Conservation (phyloP, 2,329 filamentous ascomycete genomes). For the Raffaelea arxii region DNA sequence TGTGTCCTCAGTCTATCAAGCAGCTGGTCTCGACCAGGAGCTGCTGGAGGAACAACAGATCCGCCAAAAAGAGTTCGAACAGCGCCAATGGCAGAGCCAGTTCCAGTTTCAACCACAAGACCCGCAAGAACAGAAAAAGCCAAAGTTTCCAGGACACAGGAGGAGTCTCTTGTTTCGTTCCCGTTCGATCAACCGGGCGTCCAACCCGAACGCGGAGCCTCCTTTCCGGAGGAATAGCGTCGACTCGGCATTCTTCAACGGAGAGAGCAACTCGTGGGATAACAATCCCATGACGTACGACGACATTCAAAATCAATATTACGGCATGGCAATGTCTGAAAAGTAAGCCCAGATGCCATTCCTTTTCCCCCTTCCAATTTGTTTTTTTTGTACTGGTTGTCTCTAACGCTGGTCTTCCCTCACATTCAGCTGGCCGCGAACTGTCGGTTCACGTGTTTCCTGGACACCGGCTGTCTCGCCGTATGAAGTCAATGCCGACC, state of each 20-base stretch:
- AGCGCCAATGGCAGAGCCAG: constrained; percentile 4
- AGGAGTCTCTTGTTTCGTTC: constrained; percentile 25
- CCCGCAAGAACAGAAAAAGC: neutral
- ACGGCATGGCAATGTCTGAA: constrained; percentile 17
- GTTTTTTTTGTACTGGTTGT: neutral
- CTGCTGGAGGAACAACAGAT: constrained; percentile 9
- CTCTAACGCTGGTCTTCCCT: neutral
- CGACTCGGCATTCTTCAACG: constrained; percentile 13
- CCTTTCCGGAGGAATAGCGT: constrained; percentile 20
- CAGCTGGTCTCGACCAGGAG: constrained; percentile 6
- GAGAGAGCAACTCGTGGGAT: constrained; percentile 3
- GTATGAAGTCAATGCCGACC: constrained; percentile 38
- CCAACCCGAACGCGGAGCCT: constrained; percentile 11
- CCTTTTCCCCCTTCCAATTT: neutral
- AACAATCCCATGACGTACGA: constrained; percentile 22
- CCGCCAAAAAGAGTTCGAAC: constrained; percentile 8
- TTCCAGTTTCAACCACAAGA: neutral
- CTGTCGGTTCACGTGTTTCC: constrained; percentile 25
- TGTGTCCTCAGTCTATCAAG: constrained; percentile 2
- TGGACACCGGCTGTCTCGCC: constrained; percentile 33
- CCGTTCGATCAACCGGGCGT: constrained; percentile 20
- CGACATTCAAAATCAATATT: constrained; percentile 15
- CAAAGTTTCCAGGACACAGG: constrained; percentile 1
- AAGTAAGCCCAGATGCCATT: constrained; percentile 16
- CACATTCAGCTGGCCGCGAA: constrained; percentile 19